These are phyloP conservation scores for Inga leiocalycina DNA, from an alignment of 306 rosid genomes.

Conservation along the genomic window DNA sequence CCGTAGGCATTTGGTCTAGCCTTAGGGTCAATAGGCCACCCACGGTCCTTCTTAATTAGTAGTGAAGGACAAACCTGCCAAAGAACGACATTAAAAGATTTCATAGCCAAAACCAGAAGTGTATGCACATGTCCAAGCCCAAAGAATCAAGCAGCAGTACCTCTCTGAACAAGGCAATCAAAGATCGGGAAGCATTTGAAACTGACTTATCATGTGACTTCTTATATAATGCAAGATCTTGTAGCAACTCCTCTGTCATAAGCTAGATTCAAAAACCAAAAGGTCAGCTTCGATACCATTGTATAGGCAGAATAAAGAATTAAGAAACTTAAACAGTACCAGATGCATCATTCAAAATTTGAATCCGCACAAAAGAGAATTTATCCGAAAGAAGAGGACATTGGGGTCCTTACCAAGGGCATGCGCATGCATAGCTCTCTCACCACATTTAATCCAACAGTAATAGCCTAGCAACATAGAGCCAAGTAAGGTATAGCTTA, in stretches of 20 bases:
- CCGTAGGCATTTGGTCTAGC: slow-evolving; percentile 90
- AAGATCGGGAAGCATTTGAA: slow-evolving; percentile 87
- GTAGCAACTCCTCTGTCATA: slow-evolving; percentile 90
- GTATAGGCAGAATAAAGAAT: slow-evolving; percentile 7
- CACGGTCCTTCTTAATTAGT: slow-evolving; percentile 90
- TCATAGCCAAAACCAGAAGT: neutral
- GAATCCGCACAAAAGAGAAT: slow-evolving; percentile 14
- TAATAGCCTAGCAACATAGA: slow-evolving; percentile 70
- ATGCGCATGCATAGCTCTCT: slow-evolving; percentile 87
- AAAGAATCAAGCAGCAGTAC: slow-evolving; percentile 38
- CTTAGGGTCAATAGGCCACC: slow-evolving; percentile 66
- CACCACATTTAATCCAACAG: slow-evolving; percentile 82
- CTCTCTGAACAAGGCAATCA: slow-evolving; percentile 85
- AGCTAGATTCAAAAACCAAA: slow-evolving; percentile 56
- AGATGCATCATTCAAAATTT: slow-evolving; percentile 15
- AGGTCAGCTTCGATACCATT: slow-evolving; percentile 20
- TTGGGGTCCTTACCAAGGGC: slow-evolving; percentile 71
- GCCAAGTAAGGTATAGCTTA: neutral
- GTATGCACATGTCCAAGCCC: slow-evolving; percentile 1
- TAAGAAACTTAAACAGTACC: slow-evolving; percentile 19
- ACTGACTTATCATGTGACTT: slow-evolving; percentile 92
- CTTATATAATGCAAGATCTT: slow-evolving; percentile 94
- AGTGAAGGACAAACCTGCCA: slow-evolving; percentile 89
- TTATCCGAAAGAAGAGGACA: slow-evolving; percentile 18
- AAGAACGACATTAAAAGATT: slow-evolving; percentile 23